Percentiles rank a stretch among this genome's conserved stretches.
Evolutionary conservation across 106 monocot genomes (phyloP).

Genomic region (Dactylorhiza incarnata): DNA sequence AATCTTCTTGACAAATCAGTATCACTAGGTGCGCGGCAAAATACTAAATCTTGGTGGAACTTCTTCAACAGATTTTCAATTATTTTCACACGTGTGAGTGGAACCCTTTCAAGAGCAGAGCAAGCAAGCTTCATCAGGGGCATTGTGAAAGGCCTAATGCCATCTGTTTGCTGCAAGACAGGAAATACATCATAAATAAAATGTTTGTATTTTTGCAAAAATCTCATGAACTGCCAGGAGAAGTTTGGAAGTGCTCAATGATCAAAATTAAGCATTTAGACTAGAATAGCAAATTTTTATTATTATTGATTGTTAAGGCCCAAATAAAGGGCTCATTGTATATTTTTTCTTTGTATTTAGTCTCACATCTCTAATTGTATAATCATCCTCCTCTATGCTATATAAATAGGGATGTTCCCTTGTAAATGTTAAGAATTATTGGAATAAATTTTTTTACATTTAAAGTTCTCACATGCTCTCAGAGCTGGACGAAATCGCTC

Average conservation of each 20-base stretch:
- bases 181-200: constrained; percentile 5
- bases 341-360: no score
- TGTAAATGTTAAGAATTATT: no score
- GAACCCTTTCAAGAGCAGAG: constrained; percentile 90
- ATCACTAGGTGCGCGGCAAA: constrained; percentile 77
- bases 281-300: no score
- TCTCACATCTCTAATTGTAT: no score
- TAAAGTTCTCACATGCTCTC: no score
- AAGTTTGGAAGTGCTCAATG: neutral
- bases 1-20: constrained; percentile 62
- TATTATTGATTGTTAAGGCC: no score
- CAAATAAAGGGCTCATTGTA: no score
- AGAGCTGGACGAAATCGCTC: no score
- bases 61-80: constrained; percentile 74
- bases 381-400: no score
- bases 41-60: constrained; percentile 94
- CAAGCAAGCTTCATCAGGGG: constrained; percentile 95
- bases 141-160: constrained; percentile 98
- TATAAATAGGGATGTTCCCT: no score
- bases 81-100: constrained; percentile 68
- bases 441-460: no score
- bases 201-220: neutral
- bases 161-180: constrained; percentile 73
- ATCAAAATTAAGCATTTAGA: neutral
- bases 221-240: neutral